Evolutionary conservation across 306 rosid species (phyloP), one percentile per base, ranked within the genome.

Genomic region (Trifolium subterraneum): DNA sequence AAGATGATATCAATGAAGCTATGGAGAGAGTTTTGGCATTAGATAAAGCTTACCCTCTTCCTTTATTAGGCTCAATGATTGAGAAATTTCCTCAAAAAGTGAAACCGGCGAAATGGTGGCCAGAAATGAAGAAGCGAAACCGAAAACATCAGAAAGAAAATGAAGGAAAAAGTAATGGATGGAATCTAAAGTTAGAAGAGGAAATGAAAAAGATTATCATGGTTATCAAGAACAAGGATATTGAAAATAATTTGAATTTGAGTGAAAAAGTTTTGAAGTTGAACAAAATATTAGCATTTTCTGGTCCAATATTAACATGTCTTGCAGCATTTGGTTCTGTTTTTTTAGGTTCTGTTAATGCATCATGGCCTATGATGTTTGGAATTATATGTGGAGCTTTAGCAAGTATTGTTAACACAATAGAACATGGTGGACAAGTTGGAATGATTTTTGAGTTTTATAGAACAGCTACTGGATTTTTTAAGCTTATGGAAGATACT

Each of bases 391-490:
- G 85, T 2, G 98, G 98, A 55, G 89, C 84, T 36, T 78, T 87
- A 81, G 93, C 96, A 0, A 77, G 84, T 71, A 79, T 85, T 22
- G 97, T 86, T 69, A 93, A 87, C 73, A 70, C 88, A 6, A 4
- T 93, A 31, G 87, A 90, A 73, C 98, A 90, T 78, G 98, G 97
- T 15, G 92, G 92, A 9, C 97, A 93, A 87, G 86, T 84, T 6
- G 97, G 97, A 58, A 93, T 90, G 98, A 88, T 90, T 78, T 86
- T 89, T 71, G 97, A 93, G 72, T 75, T 87, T 90, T 89, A 89
- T 31, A 86, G 90, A 25, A 73, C 62, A 59, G 64, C 59, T 47
- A 78, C 64, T 63, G 98, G 97, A 7, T 84, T 82, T 50, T 89
- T 93, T 51, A 87, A 84, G 89, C 88, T 87, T 66, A 82, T 89